Base-by-base conservation (phyloP, 2,329 filamentous ascomycete genomes). In the Botryotinia globosa region DNA sequence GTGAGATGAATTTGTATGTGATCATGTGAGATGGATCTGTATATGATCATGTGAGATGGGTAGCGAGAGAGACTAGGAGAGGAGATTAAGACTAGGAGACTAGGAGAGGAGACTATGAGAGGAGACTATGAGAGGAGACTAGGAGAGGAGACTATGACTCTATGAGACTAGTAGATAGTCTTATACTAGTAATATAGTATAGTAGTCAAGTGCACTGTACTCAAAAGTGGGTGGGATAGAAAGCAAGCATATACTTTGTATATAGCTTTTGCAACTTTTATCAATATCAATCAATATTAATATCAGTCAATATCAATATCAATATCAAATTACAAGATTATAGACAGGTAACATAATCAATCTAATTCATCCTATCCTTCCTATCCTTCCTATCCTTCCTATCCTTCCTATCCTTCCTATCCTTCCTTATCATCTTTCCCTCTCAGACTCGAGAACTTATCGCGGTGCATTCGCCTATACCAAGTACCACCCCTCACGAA, bases 391-490 rank as follows among this genome's bases (percentile, higher is more conserved):
- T n/a, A n/a, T n/a, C n/a, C n/a, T n/a, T n/a, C n/a, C n/a, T n/a
- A n/a, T n/a, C n/a, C n/a, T n/a, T n/a, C n/a, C n/a, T n/a, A n/a
- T n/a, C n/a, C n/a, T n/a, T n/a, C n/a, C n/a, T n/a, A n/a, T n/a
- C 54, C 34, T 58, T 59, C 51, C 48, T 54, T 54, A 54, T 54
- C 48, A 54, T 16, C n/a, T 51, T n/a, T 54, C 48, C 48, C 25
- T 54, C 48, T 54, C n/a, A 63, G 56, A 71, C 69, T 71, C 69
- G 69, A 71, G n/a, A n/a, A 71, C 61, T 71, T 71, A 71, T 71
- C 69, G 69, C 61, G 18, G n/a, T 71, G 61, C 61, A 71, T 54
- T 66, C 61, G 61, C 37, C 37, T 69, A 45, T 3, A 48, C 7
- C 29, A n/a, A 16, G 44, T 56, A 56, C 51, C n/a, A 25, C 22